Evolutionary conservation across 2,329 filamentous ascomycete species (phyloP).

Genomic region (Aureobasidium sp.): DNA sequence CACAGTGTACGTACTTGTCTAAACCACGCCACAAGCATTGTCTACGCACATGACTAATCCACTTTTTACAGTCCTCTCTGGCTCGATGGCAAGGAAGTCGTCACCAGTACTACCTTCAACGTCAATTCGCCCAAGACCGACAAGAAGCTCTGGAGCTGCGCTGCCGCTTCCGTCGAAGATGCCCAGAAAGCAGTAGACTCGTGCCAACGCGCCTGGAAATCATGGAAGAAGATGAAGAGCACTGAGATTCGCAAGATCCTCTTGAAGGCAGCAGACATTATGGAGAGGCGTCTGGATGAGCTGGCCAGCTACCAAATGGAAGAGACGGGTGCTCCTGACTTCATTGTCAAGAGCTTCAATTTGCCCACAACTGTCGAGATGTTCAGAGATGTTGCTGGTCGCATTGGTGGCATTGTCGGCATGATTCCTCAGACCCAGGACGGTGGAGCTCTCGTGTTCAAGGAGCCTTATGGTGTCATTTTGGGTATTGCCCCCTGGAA

Average conservation of each 20-base stretch:
- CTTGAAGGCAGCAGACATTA: conserved; percentile 58
- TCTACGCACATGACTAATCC: background rate
- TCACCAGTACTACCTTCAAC: conserved; percentile 44
- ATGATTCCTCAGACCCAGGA: conserved; percentile 41
- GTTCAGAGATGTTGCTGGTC: conserved; percentile 47
- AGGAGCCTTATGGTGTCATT: conserved; percentile 73
- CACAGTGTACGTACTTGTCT: background rate
- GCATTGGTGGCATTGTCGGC: conserved; percentile 43
- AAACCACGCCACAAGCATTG: background rate
- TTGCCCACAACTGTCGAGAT: conserved; percentile 35
- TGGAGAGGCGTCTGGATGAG: conserved; percentile 55
- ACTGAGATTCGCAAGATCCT: conserved; percentile 61
- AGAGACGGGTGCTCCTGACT: conserved; percentile 47
- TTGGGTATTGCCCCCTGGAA: conserved; percentile 79
- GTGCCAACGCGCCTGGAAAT: conserved; percentile 60
- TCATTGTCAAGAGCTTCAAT: conserved; percentile 34
- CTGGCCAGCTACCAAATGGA: conserved; percentile 52
- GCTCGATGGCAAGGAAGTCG: conserved; percentile 44
- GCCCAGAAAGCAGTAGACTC: conserved; percentile 50
- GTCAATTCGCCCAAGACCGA: conserved; percentile 51
- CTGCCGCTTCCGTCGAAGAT: conserved; percentile 49
- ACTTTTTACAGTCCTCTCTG: conserved; percentile 32
- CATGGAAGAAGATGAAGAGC: conserved; percentile 60
- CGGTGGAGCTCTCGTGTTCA: conserved; percentile 57
- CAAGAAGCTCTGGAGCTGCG: conserved; percentile 48